These are phyloP conservation scores for Lasiodiplodia sp. DNA, from an alignment of 2,329 filamentous ascomycete genomes.

Conservation along the genomic window DNA sequence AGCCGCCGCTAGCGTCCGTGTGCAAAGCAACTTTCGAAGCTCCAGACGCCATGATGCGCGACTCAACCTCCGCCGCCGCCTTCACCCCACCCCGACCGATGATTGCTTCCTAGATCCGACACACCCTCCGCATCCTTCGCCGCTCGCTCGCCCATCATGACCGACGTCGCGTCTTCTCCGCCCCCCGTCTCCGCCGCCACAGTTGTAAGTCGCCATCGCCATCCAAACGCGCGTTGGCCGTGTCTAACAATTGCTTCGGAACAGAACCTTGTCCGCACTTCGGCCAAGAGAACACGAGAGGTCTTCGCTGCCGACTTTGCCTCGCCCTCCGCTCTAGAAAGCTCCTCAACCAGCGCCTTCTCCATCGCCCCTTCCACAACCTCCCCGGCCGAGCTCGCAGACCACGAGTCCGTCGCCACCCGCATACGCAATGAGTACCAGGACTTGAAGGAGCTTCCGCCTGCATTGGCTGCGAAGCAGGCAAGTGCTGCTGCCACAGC, in stretches of 20 bases:
- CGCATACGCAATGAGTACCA: constrained; percentile 79
- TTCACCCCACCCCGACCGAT: constrained; percentile 10
- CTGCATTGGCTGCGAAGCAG: constrained; percentile 80
- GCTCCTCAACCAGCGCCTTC: constrained; percentile 47
- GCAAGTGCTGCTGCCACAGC: constrained; percentile 65
- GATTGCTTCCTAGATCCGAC: constrained; percentile 14
- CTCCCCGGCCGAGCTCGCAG: constrained; percentile 52
- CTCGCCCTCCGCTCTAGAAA: constrained; percentile 50
- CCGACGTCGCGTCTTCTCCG: constrained; percentile 23
- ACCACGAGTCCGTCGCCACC: constrained; percentile 58
- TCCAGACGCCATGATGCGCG: constrained; percentile 11
- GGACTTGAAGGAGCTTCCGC: constrained; percentile 77
- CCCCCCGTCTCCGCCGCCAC: constrained; percentile 20
- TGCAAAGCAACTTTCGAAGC: constrained; percentile 25
- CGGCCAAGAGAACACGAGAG: constrained; percentile 62
- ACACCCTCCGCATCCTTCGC: not conserved
- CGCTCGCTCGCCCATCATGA: constrained; percentile 21
- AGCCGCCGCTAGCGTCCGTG: constrained; percentile 9
- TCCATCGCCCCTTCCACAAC: constrained; percentile 55
- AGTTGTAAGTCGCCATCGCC: constrained; percentile 4
- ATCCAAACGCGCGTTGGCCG: not conserved
- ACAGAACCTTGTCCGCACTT: constrained; percentile 45
- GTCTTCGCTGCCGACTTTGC: constrained; percentile 62
- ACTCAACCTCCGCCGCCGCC: constrained; percentile 15
- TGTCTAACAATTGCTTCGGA: not conserved